Percentiles rank a stretch among this genome's conserved stretches.
phyloP scores from a whole-genome alignment of 345 rosid species.

The Citrus glauca region DNA sequence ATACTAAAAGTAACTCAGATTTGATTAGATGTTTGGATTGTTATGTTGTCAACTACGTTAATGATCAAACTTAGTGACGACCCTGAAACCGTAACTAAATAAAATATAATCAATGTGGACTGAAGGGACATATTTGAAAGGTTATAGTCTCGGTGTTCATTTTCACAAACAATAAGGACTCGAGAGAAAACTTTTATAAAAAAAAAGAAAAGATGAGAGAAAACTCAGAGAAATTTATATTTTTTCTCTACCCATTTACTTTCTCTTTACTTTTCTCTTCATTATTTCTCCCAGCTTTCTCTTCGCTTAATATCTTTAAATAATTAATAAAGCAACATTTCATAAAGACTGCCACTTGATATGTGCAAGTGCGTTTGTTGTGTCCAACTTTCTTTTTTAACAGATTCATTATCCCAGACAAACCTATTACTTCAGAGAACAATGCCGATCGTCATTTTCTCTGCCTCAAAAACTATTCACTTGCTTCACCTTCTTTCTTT shows the following conservation, averaged over 20 bases:
- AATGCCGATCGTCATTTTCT: not conserved
- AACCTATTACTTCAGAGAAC: not conserved
- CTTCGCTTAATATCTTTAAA: accelerated
- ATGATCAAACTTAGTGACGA: not conserved
- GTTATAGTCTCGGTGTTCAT: not conserved
- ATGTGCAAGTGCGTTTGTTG: too few species aligned
- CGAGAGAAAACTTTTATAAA: too few species aligned
- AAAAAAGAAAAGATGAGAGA: too few species aligned
- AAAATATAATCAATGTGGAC: not conserved
- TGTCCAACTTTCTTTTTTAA: not conserved
- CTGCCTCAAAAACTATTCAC: not conserved
- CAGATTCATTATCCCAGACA: not conserved
- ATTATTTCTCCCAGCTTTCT: too few species aligned
- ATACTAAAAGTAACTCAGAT: not conserved
- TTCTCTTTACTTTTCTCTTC: accelerated
- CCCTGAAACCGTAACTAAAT: too few species aligned
- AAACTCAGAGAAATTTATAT: too few species aligned
- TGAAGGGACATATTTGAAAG: not conserved
- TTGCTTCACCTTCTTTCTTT: constrained; percentile 5
- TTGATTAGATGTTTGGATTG: not conserved
- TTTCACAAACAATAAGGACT: not conserved
- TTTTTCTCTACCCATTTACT: too few species aligned
- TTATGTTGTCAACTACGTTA: not conserved
- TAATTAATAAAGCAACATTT: not conserved
- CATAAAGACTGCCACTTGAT: not conserved